Evolutionary conservation across 2,329 filamentous ascomycete species (phyloP).

Genomic region (Cercospora brassicicola): DNA sequence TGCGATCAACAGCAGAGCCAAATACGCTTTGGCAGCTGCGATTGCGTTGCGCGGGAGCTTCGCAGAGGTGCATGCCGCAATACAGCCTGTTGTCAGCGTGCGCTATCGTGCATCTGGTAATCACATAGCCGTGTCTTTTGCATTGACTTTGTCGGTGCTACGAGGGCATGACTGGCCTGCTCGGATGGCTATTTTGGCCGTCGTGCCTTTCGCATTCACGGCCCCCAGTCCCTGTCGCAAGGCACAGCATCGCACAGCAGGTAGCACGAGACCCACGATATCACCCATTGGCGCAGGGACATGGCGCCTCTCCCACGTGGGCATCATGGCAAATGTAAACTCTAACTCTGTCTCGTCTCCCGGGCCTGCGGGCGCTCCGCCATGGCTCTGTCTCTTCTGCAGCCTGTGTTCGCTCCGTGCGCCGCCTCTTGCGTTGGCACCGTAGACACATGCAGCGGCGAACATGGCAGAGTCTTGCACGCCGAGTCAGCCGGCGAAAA

Average conservation of each 20-base stretch:
- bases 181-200: background rate
- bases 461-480: background rate
- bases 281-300: background rate
- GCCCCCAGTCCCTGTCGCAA: background rate
- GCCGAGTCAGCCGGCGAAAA: background rate
- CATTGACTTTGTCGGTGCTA: background rate
- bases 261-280: background rate
- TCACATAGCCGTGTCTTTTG: background rate
- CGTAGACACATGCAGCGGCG: background rate
- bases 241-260: background rate
- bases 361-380: background rate
- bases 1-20: background rate
- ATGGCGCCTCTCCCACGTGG: background rate
- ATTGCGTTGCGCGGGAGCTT: background rate
- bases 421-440: background rate
- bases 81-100: background rate
- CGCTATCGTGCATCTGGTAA: background rate
- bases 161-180: background rate
- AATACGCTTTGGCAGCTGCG: background rate
- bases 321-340: background rate
- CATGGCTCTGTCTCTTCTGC: background rate
- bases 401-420: background rate
- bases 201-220: background rate
- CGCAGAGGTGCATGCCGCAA: background rate
- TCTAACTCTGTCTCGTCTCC: slow-evolving; percentile 2